Evolutionary conservation across 2,329 filamentous ascomycete genomes (phyloP), one percentile per base, ranked within the genome.

Genomic region (Trichoderma oligosporum): DNA sequence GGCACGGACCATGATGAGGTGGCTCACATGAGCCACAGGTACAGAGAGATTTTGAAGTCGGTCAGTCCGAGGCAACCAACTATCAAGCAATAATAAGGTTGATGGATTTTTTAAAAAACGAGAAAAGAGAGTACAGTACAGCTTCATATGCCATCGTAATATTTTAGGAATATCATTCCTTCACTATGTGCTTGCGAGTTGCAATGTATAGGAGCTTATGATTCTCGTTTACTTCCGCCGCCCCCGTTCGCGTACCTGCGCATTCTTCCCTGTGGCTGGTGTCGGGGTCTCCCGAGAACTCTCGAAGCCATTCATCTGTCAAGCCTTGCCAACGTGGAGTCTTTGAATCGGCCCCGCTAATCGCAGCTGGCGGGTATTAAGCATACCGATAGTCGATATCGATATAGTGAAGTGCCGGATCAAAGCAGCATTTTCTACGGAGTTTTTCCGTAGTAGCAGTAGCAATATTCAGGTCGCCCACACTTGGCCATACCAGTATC

Each of bases 301-400:
- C 18, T 49, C 46, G 36, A 46, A 38, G 41, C 55, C 55, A 57
- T 49, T 57, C 55, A 57, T 38, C 39, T 44, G 24, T 52, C 47
- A 20, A 52, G 27, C 55, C 39, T 57, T 44, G 38, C 29, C 47
- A 57, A 57, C 46, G 55, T 57, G 55, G 55, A 22, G 55, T 29
- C 55, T 29, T 29, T 47, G 35, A 38, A 44, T 57, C 46, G 55
- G 38, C 29, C 39, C 55, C 46, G 44, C 53, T 2, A 41, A 47
- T 48, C 14, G 53, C 44, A 46, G 41, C 31, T 29, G 22, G 16
- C 18, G 41, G 11, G 24, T 18, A 25, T 46, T 35, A 27, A 49
- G 41, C 38, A 53, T 45, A 18, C 52, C 16, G 24, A 38, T 55
- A 44, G 31, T 25, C 18, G 27, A 38, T 46, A 46, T 55, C 5